Base-by-base conservation (phyloP, 306 rosid genomes). In the Acmispon strigosus region DNA sequence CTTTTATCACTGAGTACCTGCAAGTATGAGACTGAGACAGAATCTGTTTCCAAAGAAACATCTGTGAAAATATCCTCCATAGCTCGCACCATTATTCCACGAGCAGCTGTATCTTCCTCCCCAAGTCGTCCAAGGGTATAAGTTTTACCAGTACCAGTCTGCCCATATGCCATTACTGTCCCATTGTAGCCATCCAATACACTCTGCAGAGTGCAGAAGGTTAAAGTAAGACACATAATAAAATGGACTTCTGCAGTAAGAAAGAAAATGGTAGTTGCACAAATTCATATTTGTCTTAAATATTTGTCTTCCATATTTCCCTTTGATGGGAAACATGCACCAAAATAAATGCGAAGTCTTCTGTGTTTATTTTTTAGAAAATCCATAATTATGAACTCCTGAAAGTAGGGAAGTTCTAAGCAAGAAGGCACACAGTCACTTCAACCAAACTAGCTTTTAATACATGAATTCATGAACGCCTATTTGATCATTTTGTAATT, bases 71-170 rank as follows among this genome's bases (percentile, higher is more conserved):
- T 91, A 76, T 95, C 97, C 78, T 95, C 97, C 99, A 95, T 89
- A 52, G 99, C 96, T 14, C 99, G 96, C 67, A 95, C 99, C 97
- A 91, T 95, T 79, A 95, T 95, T 77, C 99, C 99, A 76, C 99
- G 97, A 47, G 92, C 97, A 83, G 99, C 89, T 16, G 96, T 87
- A 76, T 95, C 99, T 84, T 95, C 99, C 82, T 91, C 96, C 75
- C 99, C 99, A 71, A 95, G 97, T 72, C 91, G 76, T 61, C 96
- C 99, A 71, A 95, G 93, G 50, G 99, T 95, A 74, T 95, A 91
- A 17, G 99, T 95, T 83, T 95, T 95, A 63, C 99, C 97, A 0
- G 99, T 95, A 51, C 99, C 99, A 72, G 99, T 95, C 81, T 95
- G 99, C 39, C 99, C 99, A 81, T 95, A 95, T 12, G 99, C 99